Percentiles rank a stretch among this genome's conserved stretches.
These are phyloP conservation scores for Rehmannia glutinosa DNA, from an alignment of 257 asterid species.

Conservation along the genomic window DNA sequence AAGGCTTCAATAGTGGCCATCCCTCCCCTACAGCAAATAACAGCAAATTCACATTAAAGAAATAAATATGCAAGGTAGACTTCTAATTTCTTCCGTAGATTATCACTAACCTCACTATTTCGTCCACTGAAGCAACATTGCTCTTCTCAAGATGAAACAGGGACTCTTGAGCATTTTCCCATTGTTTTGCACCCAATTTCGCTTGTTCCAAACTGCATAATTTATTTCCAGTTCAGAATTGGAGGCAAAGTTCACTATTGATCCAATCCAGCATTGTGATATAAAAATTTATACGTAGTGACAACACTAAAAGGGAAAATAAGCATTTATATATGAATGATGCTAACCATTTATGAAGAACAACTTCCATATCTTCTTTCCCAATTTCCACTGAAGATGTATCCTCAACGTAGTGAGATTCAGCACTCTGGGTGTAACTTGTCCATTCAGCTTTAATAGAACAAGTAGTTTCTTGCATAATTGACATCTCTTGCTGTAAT, in stretches of 20 bases:
- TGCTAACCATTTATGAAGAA: slow-evolving; percentile 74
- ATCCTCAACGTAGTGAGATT: slow-evolving; percentile 67
- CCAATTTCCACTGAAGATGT: slow-evolving; percentile 68
- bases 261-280: not conserved
- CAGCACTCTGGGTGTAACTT: slow-evolving; percentile 52
- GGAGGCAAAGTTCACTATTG: no score
- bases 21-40: slow-evolving; percentile 57
- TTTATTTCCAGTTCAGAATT: not conserved
- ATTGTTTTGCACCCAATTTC: slow-evolving; percentile 77
- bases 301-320: not conserved
- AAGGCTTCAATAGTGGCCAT: slow-evolving; percentile 65
- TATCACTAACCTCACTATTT: slow-evolving; percentile 62
- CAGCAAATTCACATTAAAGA: not conserved
- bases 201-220: slow-evolving; percentile 76
- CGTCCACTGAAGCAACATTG: slow-evolving; percentile 67
- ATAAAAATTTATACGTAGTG: not conserved
- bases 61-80: not conserved
- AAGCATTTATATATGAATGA: no score
- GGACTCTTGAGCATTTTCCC: slow-evolving; percentile 80
- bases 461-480: slow-evolving; percentile 63
- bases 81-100: not conserved
- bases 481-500: slow-evolving; percentile 79
- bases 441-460: slow-evolving; percentile 73
- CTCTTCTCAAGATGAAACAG: slow-evolving; percentile 65
- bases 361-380: slow-evolving; percentile 61